Evolutionary conservation across 1,139 yeast species (phyloP).

Genomic region (Candida sojae): DNA sequence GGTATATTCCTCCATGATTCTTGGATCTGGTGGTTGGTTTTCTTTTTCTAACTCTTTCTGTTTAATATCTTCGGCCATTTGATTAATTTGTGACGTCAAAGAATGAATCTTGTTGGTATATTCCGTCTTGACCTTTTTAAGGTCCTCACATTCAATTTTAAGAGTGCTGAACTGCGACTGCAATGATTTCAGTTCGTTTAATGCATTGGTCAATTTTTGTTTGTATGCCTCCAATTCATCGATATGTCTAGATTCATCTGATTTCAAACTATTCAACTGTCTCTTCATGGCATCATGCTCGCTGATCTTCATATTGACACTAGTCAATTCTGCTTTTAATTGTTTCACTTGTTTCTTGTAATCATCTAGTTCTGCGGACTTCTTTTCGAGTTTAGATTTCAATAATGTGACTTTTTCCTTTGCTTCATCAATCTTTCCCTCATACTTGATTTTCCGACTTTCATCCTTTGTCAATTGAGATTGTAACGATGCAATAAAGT

Average conservation of each 20-base stretch:
- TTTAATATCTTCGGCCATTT: slow-evolving; percentile 21
- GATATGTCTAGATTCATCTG: slow-evolving; percentile 7
- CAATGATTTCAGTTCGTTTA: slow-evolving; percentile 15
- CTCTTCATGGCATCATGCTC: slow-evolving; percentile 1
- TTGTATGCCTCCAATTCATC: slow-evolving; percentile 9
- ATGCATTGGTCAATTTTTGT: slow-evolving; percentile 4
- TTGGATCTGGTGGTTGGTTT: slow-evolving; percentile 39
- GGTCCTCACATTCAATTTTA: slow-evolving; percentile 39
- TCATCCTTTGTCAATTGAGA: slow-evolving; percentile 16
- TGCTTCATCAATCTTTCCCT: slow-evolving; percentile 15
- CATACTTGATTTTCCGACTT: slow-evolving; percentile 12
- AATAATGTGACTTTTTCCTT: slow-evolving; percentile 13
- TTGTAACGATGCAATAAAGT: slow-evolving; percentile 14
- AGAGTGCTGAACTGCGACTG: slow-evolving; percentile 22
- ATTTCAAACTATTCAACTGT: slow-evolving; percentile 6
- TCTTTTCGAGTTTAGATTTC: slow-evolving; percentile 13
- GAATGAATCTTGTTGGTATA: slow-evolving; percentile 28
- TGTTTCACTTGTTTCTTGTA: slow-evolving; percentile 13
- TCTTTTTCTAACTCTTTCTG: slow-evolving; percentile 33
- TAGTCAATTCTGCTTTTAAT: slow-evolving; percentile 14
- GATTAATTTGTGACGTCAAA: slow-evolving; percentile 24
- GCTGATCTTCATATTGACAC: slow-evolving; percentile 5
- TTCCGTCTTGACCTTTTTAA: slow-evolving; percentile 24
- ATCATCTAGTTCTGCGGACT: slow-evolving; percentile 11
- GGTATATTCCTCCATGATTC: slow-evolving; percentile 47